Percentiles rank a stretch among this genome's conserved stretches.
Evolutionary conservation across 2,329 filamentous ascomycete species (phyloP).

Genomic region (Dothistroma pini): DNA sequence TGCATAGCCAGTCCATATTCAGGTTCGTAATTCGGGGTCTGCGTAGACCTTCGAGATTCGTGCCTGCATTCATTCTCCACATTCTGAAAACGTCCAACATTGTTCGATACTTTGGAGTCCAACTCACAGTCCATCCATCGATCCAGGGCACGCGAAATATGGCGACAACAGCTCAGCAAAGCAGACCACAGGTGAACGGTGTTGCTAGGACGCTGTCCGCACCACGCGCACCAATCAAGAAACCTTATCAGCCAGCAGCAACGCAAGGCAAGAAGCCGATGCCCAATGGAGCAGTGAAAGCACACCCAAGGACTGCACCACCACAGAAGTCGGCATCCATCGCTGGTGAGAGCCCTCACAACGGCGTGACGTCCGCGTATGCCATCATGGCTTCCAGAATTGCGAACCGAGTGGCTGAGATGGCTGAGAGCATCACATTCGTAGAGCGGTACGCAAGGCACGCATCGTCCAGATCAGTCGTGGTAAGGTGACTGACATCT

Average conservation of each 20-base stretch:
- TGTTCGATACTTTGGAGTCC: neutral
- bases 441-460: slow-evolving; percentile 40
- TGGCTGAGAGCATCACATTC: slow-evolving; percentile 53
- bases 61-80: slow-evolving; percentile 5
- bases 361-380: slow-evolving; percentile 43
- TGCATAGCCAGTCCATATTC: slow-evolving; percentile 1
- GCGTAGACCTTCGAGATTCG: neutral
- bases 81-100: neutral
- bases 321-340: slow-evolving; percentile 36
- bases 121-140: neutral
- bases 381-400: slow-evolving; percentile 51
- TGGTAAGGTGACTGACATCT: slow-evolving; percentile 6
- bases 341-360: slow-evolving; percentile 29
- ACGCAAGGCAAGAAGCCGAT: slow-evolving; percentile 20
- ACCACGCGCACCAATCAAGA: slow-evolving; percentile 22
- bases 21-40: neutral
- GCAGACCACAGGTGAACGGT: slow-evolving; percentile 25
- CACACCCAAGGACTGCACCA: slow-evolving; percentile 23
- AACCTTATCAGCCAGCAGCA: slow-evolving; percentile 16
- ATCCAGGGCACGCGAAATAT: slow-evolving; percentile 7
- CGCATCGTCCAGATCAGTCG: neutral
- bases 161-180: slow-evolving; percentile 21
- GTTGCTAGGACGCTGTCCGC: slow-evolving; percentile 26
- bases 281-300: slow-evolving; percentile 20
- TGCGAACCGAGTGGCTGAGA: slow-evolving; percentile 50